Base-by-base conservation (phyloP, 352 stramenopile genomes). In the Phytophthora parvispora region DNA sequence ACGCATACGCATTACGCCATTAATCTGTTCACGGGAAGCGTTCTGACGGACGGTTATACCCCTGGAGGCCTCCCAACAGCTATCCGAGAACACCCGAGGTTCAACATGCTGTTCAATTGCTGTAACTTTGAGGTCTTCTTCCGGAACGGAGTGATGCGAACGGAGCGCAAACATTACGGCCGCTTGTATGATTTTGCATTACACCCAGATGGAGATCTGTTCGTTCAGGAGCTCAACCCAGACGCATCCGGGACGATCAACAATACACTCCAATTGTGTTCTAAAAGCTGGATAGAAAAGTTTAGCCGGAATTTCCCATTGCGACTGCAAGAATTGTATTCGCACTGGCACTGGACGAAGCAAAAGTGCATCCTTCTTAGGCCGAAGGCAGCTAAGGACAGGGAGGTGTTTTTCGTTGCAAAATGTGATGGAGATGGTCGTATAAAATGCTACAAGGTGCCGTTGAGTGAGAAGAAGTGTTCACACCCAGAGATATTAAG, bases 291-390 rank as follows among this genome's bases (percentile, higher is more conserved):
- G 81, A 36, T 68, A 6, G 34, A 76, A 10, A 34, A 47, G 5
- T 69, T 89, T 0, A 20, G n/a, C 3, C 1, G 29, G 4, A 25
- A 28, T 1, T 66, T 88, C 28, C 81, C 81, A 54, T 16, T 53
- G 6, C 65, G 65, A 42, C 40, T 89, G 4, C 13, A 34, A 4
- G 15, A 73, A 6, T 25, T 90, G 25, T 78, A 88, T 42, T 83
- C 72, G 1, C 70, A 86, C 6, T 89, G 84, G 81, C 81, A 81
- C n/a, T 90, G 80, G 78, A 36, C 83, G 10, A 69, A 89, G 9
- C 4, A 69, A 10, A 60, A 73, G 0, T 84, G 72, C 36, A 64
- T 92, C 2, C 22, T 90, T 1, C 69, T 88, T 9, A 67, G 78
- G 20, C 68, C 75, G 4, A 72, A 48, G 3, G 31, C 40, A 2